Conservation (phyloP, 139 green algal species). For the Desmodesmus armatus region DNA sequence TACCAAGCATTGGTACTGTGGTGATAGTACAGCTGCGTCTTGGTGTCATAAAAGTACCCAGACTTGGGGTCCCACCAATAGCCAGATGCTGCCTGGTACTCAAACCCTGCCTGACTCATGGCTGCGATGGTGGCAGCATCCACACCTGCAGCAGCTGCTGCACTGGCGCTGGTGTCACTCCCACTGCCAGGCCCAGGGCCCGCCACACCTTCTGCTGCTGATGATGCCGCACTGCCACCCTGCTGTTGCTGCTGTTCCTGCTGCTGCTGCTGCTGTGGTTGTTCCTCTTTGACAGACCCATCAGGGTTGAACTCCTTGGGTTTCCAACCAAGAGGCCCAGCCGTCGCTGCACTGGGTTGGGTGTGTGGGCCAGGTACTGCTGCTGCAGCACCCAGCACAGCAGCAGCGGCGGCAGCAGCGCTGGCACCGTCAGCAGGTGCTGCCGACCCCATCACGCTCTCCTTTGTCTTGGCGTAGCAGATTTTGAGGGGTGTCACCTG, state of each 20-base stretch:
- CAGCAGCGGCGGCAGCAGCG: not conserved
- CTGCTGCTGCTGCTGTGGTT: not conserved
- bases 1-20: constrained; percentile 64
- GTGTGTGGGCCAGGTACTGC: not conserved
- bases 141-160: constrained; percentile 12
- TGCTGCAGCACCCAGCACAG: not conserved
- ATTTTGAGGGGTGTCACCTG: constrained; percentile 1
- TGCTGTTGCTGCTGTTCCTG: constrained; percentile 25
- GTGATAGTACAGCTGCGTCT: constrained; percentile 73
- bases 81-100: constrained; percentile 64
- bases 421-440: constrained; percentile 28
- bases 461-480: constrained; percentile 38
- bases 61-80: constrained; percentile 70
- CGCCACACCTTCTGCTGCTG: constrained; percentile 18
- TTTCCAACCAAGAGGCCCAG: constrained; percentile 52
- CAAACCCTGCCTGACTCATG: constrained; percentile 52
- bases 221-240: no score
- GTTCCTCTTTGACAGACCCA: no score
- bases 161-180: not conserved
- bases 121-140: constrained; percentile 3
- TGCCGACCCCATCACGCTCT: constrained; percentile 23
- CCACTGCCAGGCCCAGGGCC: not conserved
- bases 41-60: constrained; percentile 79
- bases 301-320: constrained; percentile 65
- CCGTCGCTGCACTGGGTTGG: not conserved